phyloP scores from a whole-genome alignment of 495 filamentous ascomycete species.

The Aspergillus carlsbadensis region DNA sequence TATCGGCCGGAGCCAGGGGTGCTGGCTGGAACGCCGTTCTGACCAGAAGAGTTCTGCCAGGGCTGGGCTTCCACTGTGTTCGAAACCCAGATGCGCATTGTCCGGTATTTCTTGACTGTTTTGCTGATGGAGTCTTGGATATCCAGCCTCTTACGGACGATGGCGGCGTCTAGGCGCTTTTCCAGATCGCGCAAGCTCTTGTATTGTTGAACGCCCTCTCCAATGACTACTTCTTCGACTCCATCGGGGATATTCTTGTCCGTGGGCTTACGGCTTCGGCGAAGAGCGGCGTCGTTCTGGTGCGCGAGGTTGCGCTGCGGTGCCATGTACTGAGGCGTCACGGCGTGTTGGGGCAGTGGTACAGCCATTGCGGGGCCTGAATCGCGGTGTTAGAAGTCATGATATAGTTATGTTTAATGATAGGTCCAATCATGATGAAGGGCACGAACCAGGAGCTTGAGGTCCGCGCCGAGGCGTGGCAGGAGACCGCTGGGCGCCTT shows the following conservation, averaged over 20 bases:
- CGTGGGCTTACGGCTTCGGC: conserved; percentile 81
- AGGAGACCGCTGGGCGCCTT: conserved; percentile 44
- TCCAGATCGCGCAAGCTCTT: conserved; percentile 80
- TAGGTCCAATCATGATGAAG: conserved; percentile 8
- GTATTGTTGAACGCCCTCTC: conserved; percentile 81
- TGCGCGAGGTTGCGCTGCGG: conserved; percentile 41
- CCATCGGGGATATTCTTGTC: conserved; percentile 93
- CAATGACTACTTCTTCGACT: conserved; percentile 74
- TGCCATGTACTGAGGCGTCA: conserved; percentile 43
- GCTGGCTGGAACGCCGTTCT: conserved; percentile 25
- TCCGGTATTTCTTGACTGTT: conserved; percentile 77
- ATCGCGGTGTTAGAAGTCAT: conserved; percentile 4
- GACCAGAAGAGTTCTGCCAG: conserved; percentile 69
- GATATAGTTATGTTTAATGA: conserved; percentile 12
- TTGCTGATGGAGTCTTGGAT: conserved; percentile 80
- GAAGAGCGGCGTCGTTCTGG: conserved; percentile 57
- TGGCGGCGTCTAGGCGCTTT: conserved; percentile 86
- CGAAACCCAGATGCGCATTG: conserved; percentile 89
- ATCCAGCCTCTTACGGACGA: conserved; percentile 91
- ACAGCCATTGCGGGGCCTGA: conserved; percentile 37
- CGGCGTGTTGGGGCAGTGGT: conserved; percentile 39
- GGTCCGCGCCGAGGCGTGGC: conserved; percentile 46
- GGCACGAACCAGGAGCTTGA: conserved; percentile 33
- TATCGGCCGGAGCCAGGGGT: conserved; percentile 61
- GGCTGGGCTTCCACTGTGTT: conserved; percentile 94